Evolutionary conservation across 75 land plant genomes (phyloP).

Genomic region (Selaginella moellendorffii): DNA sequence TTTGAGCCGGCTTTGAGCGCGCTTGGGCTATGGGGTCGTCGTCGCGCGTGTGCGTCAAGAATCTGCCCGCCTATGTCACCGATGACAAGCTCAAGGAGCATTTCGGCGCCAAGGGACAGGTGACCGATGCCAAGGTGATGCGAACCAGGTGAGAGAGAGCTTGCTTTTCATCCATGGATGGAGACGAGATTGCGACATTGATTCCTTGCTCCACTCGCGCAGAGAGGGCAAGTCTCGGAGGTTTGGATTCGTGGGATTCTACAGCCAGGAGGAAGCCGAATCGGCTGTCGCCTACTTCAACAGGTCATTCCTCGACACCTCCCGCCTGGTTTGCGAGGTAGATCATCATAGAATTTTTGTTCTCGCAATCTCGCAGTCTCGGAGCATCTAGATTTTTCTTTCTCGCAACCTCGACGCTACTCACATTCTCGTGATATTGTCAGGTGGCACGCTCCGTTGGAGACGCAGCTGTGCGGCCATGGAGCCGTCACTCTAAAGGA

Average conservation of each 20-base stretch:
- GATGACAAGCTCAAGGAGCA: slow-evolving; percentile 70
- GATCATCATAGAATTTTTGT: too few relatives aligned
- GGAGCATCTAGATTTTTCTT: too few relatives aligned
- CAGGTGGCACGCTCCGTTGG: slow-evolving; percentile 82
- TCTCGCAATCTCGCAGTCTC: too few relatives aligned
- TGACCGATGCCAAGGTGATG: slow-evolving; percentile 83
- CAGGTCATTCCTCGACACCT: slow-evolving; percentile 61
- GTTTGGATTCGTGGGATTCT: slow-evolving; percentile 78
- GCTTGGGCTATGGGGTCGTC: slow-evolving; percentile 13
- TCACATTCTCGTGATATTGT: background rate
- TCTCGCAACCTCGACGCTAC: too few relatives aligned
- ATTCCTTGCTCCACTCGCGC: too few relatives aligned
- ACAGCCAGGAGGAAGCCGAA: slow-evolving; percentile 64
- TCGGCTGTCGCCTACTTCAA: slow-evolving; percentile 71
- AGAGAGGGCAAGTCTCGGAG: slow-evolving; percentile 91
- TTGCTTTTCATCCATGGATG: background rate
- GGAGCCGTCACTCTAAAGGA: slow-evolving; percentile 69
- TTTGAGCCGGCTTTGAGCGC: too few relatives aligned
- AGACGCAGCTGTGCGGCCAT: slow-evolving; percentile 72
- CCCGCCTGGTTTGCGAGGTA: slow-evolving; percentile 75
- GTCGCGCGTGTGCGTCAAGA: slow-evolving; percentile 79
- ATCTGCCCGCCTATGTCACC: slow-evolving; percentile 51
- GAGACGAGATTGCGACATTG: too few relatives aligned
- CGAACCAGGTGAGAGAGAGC: slow-evolving; percentile 57
- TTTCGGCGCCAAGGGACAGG: slow-evolving; percentile 77